A percentile compares a stretch with the other conserved stretches of the same genome.
Conservation (phyloP, 202 grass and related monocot genomes). For the Cymbopogon flexuosus region DNA sequence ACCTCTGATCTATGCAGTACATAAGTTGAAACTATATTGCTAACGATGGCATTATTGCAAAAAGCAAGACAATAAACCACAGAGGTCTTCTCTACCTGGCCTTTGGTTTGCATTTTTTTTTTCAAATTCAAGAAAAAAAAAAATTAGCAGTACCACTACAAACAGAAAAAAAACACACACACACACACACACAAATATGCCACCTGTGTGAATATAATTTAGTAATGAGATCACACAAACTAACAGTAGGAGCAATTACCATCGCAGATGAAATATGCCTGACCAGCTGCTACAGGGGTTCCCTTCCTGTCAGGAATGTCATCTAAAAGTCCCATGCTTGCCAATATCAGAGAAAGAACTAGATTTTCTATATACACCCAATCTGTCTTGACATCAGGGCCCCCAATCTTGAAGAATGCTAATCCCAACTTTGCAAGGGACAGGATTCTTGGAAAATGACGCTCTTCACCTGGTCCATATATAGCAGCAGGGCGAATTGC, state of each 20-base stretch:
- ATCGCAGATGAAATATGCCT: slow-evolving; percentile 93
- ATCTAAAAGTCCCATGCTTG: slow-evolving; percentile 78
- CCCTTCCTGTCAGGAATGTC: slow-evolving; percentile 68
- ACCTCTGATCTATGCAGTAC: not conserved
- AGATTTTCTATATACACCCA: slow-evolving; percentile 92
- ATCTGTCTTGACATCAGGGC: slow-evolving; percentile 70
- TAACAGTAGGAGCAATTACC: slow-evolving; percentile 51
- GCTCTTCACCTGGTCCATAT: slow-evolving; percentile 86
- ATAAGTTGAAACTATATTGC: not conserved
- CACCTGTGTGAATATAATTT: not conserved
- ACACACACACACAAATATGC: not conserved
- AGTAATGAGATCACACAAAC: not conserved
- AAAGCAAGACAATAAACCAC: not conserved
- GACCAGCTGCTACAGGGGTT: slow-evolving; percentile 61
- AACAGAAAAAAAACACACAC: not conserved
- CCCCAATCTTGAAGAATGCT: slow-evolving; percentile 64
- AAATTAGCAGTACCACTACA: not conserved
- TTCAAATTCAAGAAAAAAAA: not conserved
- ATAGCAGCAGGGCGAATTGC: slow-evolving; percentile 88
- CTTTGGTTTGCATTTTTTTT: not conserved
- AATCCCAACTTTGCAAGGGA: slow-evolving; percentile 86
- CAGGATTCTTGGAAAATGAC: slow-evolving; percentile 84
- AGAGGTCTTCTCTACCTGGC: not conserved
- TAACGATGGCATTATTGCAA: not conserved
- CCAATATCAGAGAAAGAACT: slow-evolving; percentile 84